Evolutionary conservation across 179 eudicot genomes (phyloP).

Genomic region (Actinidia arguta): DNA sequence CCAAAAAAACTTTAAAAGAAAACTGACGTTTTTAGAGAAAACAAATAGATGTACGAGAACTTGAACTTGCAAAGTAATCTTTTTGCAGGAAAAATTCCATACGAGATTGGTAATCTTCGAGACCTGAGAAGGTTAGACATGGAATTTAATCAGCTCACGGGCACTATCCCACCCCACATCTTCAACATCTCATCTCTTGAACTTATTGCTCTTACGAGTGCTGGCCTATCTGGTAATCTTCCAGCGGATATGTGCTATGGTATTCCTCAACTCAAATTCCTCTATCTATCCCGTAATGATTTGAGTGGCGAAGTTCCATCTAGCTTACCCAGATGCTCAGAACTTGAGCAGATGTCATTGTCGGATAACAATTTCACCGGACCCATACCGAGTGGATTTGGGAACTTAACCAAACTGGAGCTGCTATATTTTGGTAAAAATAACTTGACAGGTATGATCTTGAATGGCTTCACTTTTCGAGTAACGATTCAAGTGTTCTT

Average conservation of each 20-base stretch:
- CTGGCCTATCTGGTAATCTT: slow-evolving; percentile 22
- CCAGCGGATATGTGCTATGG: slow-evolving; percentile 16
- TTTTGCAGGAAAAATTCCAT: no score
- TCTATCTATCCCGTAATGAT: background rate
- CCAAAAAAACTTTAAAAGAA: no score
- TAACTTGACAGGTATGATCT: slow-evolving; percentile 14
- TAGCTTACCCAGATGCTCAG: slow-evolving; percentile 4
- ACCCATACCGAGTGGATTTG: slow-evolving; percentile 12
- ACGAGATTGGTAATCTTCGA: no score
- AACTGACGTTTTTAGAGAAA: no score
- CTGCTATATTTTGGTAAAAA: slow-evolving; percentile 3
- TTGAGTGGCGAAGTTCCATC: slow-evolving; percentile 20
- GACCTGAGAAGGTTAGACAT: background rate
- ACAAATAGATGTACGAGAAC: no score
- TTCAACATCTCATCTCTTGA: slow-evolving; percentile 15
- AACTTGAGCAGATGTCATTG: slow-evolving; percentile 9
- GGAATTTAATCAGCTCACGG: background rate
- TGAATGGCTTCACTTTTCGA: no score
- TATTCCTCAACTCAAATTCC: slow-evolving; percentile 1
- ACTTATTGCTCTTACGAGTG: background rate
- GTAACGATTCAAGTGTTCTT: no score
- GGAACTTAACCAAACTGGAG: slow-evolving; percentile 10
- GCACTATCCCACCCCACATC: background rate
- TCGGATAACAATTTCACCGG: slow-evolving; percentile 14
- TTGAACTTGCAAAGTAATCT: no score